Conservation (phyloP, 129 eudicot genomes). For the Tanacetum coccineum region DNA sequence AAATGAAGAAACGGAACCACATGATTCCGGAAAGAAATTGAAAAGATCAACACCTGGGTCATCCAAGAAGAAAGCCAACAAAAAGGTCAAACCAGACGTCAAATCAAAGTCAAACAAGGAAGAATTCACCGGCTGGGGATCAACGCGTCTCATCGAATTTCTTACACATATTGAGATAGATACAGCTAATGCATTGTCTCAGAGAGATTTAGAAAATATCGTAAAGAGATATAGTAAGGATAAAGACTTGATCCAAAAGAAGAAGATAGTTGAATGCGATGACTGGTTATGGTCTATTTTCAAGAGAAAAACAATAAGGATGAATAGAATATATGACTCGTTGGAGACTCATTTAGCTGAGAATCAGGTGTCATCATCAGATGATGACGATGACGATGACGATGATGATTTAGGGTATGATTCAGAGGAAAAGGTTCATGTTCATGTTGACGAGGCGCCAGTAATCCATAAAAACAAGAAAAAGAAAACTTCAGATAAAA, state of each 20-base stretch:
- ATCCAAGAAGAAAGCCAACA: conserved; percentile 21
- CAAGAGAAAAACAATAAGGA: conserved; percentile 43
- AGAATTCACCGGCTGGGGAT: conserved; percentile 80
- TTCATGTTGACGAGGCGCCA: conserved; percentile 9
- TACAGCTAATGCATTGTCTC: conserved; percentile 42
- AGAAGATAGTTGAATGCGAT: conserved; percentile 61
- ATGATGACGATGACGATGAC: conserved; percentile 45
- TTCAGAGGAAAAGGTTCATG: conserved; percentile 37
- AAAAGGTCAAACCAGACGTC: conserved; percentile 14
- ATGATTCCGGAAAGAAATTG: conserved; percentile 23
- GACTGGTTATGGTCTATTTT: conserved; percentile 46
- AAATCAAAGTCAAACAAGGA: conserved; percentile 29
- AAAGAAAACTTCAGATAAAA: conserved; percentile 26
- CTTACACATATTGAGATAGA: conserved; percentile 52
- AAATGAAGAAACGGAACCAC: conserved; percentile 19
- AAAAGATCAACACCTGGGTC: conserved; percentile 31
- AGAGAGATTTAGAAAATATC: conserved; percentile 46
- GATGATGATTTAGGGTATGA: conserved; percentile 42
- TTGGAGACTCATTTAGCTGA: conserved; percentile 66
- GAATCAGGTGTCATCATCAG: conserved; percentile 45
- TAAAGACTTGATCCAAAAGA: conserved; percentile 53
- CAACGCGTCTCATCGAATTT: conserved; percentile 51
- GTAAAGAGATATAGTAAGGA: conserved; percentile 49
- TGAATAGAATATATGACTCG: conserved; percentile 43
- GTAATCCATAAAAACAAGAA: conserved; percentile 34